These are phyloP conservation scores for Escallonia rubra DNA, from an alignment of 129 eudicot genomes.

Conservation along the genomic window DNA sequence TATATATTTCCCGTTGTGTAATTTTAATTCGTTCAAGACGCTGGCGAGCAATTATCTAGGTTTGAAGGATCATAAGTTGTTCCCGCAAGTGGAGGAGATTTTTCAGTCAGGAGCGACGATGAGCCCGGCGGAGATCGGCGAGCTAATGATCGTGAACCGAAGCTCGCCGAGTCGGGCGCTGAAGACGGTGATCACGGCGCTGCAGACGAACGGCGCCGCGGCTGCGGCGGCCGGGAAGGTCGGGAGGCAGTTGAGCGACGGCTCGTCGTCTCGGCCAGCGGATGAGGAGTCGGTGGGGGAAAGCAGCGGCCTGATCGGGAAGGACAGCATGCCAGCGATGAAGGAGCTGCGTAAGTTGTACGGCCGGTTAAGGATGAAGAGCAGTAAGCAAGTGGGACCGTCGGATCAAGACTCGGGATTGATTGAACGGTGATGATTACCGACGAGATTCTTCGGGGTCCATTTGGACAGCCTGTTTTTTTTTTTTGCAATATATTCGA, in stretches of 20 bases:
- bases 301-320: conserved; percentile 19
- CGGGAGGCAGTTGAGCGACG: conserved; percentile 17
- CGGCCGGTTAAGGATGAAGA: conserved; percentile 37
- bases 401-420: conserved; percentile 22
- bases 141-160: conserved; percentile 48
- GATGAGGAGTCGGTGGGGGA: conserved; percentile 12
- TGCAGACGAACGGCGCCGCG: conserved; percentile 25
- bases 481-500: too few species aligned
- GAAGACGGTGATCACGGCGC: conserved; percentile 43
- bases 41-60: conserved; percentile 40
- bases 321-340: conserved; percentile 18
- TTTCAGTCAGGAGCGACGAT: conserved; percentile 37
- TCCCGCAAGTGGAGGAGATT: conserved; percentile 44
- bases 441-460: too few species aligned
- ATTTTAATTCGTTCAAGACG: conserved; percentile 40
- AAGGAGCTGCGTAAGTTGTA: conserved; percentile 50
- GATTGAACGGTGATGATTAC: conserved; percentile 20
- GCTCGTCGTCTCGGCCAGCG: conserved; percentile 10
- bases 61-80: conserved; percentile 48
- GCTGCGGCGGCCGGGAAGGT: background rate
- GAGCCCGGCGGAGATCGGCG: conserved; percentile 55
- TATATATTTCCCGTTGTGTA: conserved; percentile 42
- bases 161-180: conserved; percentile 54
- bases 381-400: conserved; percentile 27
- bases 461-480: too few species aligned